These are phyloP conservation scores for Mortierella sp. DNA, from an alignment of 371 early-diverging fungal genomes.

Conservation along the genomic window DNA sequence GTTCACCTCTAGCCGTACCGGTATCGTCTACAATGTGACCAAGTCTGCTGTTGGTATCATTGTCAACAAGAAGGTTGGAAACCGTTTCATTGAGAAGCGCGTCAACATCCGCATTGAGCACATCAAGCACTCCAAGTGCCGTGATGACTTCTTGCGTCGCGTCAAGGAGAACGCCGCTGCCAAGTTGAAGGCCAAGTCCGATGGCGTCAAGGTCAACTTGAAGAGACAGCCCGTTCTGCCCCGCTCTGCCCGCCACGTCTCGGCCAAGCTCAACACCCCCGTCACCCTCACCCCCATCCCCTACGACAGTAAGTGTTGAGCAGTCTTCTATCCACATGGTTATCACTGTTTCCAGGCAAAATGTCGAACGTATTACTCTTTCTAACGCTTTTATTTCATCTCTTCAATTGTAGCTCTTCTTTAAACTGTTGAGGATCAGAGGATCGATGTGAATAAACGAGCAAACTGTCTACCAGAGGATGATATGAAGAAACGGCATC, in stretches of 20 bases:
- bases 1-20: slow-evolving; percentile 97
- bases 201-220: slow-evolving; percentile 70
- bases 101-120: slow-evolving; percentile 99
- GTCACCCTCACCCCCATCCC: slow-evolving; percentile 93
- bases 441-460: slow-evolving; percentile 38
- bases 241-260: slow-evolving; percentile 90
- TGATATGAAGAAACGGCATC: background rate
- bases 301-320: slow-evolving; percentile 84
- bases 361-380: background rate
- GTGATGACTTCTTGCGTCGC: slow-evolving; percentile 97
- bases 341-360: no score
- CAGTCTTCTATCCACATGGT: no score
- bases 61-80: slow-evolving; percentile 98
- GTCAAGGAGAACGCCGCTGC: slow-evolving; percentile 94
- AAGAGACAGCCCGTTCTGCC: slow-evolving; percentile 97
- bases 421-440: slow-evolving; percentile 23
- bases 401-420: slow-evolving; percentile 28
- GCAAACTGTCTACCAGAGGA: slow-evolving; percentile 35
- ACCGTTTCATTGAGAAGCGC: slow-evolving; percentile 98
- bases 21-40: slow-evolving; percentile 99
- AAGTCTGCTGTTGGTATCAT: slow-evolving; percentile 98
- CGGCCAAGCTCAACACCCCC: slow-evolving; percentile 90
- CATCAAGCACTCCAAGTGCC: slow-evolving; percentile 99
- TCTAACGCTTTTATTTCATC: background rate
- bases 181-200: slow-evolving; percentile 74